Evolutionary conservation across 1,284 basidiomycete genomes (phyloP), one percentile per base, ranked within the genome.

Genomic region (Cerioporus squamosus): DNA sequence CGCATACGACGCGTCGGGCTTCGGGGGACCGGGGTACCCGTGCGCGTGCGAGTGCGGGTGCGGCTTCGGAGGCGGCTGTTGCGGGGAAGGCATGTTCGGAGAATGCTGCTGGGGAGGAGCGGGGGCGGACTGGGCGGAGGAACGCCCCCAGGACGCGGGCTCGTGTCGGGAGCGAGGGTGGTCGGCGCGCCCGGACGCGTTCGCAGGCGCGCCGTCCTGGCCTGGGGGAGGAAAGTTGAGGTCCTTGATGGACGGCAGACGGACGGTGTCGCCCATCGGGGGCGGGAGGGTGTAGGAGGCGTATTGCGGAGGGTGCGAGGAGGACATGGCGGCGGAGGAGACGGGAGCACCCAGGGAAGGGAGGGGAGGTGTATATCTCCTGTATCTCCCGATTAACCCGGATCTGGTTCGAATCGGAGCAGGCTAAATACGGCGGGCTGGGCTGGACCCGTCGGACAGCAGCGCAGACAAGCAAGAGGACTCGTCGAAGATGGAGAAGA

Each of bases 221-320:
- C 63, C 51, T 24, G 71, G 72, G 2, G 70, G 75, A 7, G 73
- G 69, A 61, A 89, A 87, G 70, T 87, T 85, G 65, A 89, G 77
- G 68, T 86, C 85, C 73, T 82, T 87, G 68, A 89, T 79, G 17
- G 86, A 87, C 0, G 87, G 87, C 6, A 89, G 78, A 38, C 85
- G 83, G 64, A 83, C 70, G 51, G 82, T 76, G 65, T 73, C 77
- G 59, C 66, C 60, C 55, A 66, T 59, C 52, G 70, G 73, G 57
- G 79, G 75, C 44, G 73, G 71, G 47, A 72, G 72, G 24, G 75
- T 72, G 40, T 63, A 66, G 40, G 70, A 58, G 54, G 65, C 66
- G 45, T 72, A 68, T 59, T 67, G 61, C 22, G 68, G 66, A 52
- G 66, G 70, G 36, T 72, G 73, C 51, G 73, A 63, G 72, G 70